Evolutionary conservation across 108 stramenopile genomes (phyloP).

Genomic region (Skeletonema costatum): DNA sequence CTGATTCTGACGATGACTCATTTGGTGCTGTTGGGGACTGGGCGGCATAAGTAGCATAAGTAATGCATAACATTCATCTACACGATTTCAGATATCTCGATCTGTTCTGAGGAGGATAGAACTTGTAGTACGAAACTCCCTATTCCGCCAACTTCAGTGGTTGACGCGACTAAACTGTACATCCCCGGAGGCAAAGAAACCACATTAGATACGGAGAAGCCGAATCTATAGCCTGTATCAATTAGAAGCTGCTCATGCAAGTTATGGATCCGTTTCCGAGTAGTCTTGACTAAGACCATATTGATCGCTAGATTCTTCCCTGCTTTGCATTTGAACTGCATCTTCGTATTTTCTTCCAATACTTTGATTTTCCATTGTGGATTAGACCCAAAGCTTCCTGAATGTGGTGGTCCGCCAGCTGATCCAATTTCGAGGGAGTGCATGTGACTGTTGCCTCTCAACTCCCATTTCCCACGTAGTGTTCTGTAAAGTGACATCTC

Average conservation of each 20-base stretch:
- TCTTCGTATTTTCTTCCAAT: conserved; percentile 15
- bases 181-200: conserved; percentile 45
- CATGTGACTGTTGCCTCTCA: conserved; percentile 6
- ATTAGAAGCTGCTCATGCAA: conserved; percentile 46
- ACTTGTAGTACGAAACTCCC: conserved; percentile 38
- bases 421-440: conserved; percentile 34
- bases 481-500: conserved; percentile 22
- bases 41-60: neutral
- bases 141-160: conserved; percentile 47
- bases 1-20: neutral
- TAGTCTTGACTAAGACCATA: conserved; percentile 50
- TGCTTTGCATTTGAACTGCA: conserved; percentile 62
- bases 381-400: conserved; percentile 53
- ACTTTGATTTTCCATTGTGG: conserved; percentile 57
- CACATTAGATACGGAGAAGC: conserved; percentile 57
- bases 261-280: conserved; percentile 29
- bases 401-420: conserved; percentile 63
- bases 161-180: conserved; percentile 61
- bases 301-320: conserved; percentile 57
- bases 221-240: conserved; percentile 71
- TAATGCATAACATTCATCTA: conserved; percentile 3
- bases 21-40: neutral
- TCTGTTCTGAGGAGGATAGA: conserved; percentile 19
- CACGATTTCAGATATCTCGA: conserved; percentile 21
- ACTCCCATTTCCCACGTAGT: conserved; percentile 25